Evolutionary conservation across 345 rosid species (phyloP), one percentile per base, ranked within the genome.

Genomic region (Salix brachista): DNA sequence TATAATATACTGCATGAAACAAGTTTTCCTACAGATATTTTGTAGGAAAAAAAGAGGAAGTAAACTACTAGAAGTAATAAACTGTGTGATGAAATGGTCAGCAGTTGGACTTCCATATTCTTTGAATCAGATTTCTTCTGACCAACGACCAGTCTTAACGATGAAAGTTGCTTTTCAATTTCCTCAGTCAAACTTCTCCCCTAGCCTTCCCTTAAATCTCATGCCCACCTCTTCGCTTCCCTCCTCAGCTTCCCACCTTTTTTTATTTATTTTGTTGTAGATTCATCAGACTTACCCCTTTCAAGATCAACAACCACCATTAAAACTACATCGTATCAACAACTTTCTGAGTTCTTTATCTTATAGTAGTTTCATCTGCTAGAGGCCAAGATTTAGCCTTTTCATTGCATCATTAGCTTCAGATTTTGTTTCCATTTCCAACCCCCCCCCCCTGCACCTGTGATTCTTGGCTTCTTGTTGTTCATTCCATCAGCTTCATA

Each of bases 71-170:
- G 68, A 36, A 9, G 60, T 16, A 46, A 16, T 14, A 14, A 46
- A 26, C 10, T 21, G 26, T 28, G 36, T 17, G 54, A 12, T 48
- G 80, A 65, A 71, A 65, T 71, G 71, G 80, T 78, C 75, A 78
- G 71, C 65, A 71, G 61, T 78, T 78, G 71, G 76, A 78, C 76
- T 78, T 64, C 66, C 23, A 3, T 37, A 19, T 39, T 50, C 54
- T 70, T 44, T 48, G 69, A 68, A 68, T 69, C 69, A 46, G 42
- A 70, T 42, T 77, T 60, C 75, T 4, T 46, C 46, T 28, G 80
- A 77, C 80, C 80, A 77, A 62, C 48, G 80, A 77, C 80, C 69
- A 50, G 80, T 70, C 80, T 70, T 44, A 70, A 42, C 14, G 14
- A 42, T 10, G 46, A 42, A 42, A 42, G 46, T 42, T 42, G 46